Percentiles rank a stretch among this genome's conserved stretches.
Evolutionary conservation across 805 yeast species (phyloP).

Genomic region (Yamadazyma akitaensis): DNA sequence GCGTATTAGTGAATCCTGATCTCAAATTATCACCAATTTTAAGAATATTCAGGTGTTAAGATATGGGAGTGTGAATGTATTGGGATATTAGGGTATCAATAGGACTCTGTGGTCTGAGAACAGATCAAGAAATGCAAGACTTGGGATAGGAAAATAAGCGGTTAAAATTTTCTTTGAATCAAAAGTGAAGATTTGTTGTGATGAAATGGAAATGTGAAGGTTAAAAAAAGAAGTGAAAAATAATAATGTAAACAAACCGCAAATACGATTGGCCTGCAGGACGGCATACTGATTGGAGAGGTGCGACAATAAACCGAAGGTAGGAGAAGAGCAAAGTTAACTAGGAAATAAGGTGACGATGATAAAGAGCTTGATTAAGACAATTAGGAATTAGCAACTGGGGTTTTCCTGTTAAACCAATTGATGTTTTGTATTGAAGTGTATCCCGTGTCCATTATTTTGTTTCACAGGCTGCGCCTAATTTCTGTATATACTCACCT

Average conservation of each 20-base stretch:
- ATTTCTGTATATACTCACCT: neutral
- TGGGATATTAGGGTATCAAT: neutral
- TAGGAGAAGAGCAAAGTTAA: neutral
- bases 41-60: neutral
- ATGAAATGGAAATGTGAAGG: slow-evolving; percentile 2
- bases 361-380: too few relatives aligned
- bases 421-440: too few relatives aligned
- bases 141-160: neutral
- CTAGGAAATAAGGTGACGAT: too few relatives aligned
- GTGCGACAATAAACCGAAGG: neutral
- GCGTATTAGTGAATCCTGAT: neutral
- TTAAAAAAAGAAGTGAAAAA: slow-evolving; percentile 3
- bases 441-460: too few relatives aligned
- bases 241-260: slow-evolving; percentile 3
- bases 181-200: slow-evolving; percentile 2
- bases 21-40: neutral
- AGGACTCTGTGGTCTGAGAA: neutral
- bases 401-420: too few relatives aligned
- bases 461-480: neutral
- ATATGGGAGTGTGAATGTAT: neutral
- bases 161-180: neutral
- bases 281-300: neutral
- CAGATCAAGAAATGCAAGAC: neutral
- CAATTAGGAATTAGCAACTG: too few relatives aligned
- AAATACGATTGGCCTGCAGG: neutral